phyloP scores from a whole-genome alignment of 2,329 filamentous ascomycete genomes.

The Chaetothyriales sp. region DNA sequence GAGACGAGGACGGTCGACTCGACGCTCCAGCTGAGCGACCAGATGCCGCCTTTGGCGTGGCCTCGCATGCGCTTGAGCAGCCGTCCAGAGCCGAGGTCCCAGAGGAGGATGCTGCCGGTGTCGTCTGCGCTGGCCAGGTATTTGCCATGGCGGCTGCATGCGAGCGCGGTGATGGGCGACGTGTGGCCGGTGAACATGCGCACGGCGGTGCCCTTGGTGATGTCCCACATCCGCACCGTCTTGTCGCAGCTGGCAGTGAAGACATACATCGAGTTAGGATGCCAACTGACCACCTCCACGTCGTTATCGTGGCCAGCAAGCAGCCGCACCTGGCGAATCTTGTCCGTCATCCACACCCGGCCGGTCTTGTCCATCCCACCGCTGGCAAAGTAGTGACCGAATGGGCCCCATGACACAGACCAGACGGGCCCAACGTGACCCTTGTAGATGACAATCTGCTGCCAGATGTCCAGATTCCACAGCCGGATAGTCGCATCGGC shows the following conservation, averaged over 20 bases:
- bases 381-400: constrained; percentile 86
- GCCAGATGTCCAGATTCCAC: constrained; percentile 85
- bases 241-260: constrained; percentile 90
- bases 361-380: constrained; percentile 80
- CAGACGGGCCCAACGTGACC: constrained; percentile 82
- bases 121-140: constrained; percentile 82
- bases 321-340: constrained; percentile 74
- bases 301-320: constrained; percentile 86
- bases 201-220: constrained; percentile 73
- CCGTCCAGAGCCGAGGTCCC: constrained; percentile 78
- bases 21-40: constrained; percentile 82
- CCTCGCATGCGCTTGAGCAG: constrained; percentile 86
- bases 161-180: constrained; percentile 68
- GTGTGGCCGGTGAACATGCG: constrained; percentile 85
- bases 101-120: constrained; percentile 79
- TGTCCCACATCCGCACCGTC: constrained; percentile 92
- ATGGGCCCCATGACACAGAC: constrained; percentile 77
- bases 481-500: constrained; percentile 77
- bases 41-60: constrained; percentile 84
- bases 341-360: constrained; percentile 81
- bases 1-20: constrained; percentile 85
- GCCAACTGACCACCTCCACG: constrained; percentile 84
- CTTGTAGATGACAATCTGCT: constrained; percentile 87
- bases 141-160: constrained; percentile 76
- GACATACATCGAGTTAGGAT: constrained; percentile 83